Percentiles rank a stretch among this genome's conserved stretches.
phyloP scores from a whole-genome alignment of 495 filamentous ascomycete species.

The Aspergillus kassunensis region DNA sequence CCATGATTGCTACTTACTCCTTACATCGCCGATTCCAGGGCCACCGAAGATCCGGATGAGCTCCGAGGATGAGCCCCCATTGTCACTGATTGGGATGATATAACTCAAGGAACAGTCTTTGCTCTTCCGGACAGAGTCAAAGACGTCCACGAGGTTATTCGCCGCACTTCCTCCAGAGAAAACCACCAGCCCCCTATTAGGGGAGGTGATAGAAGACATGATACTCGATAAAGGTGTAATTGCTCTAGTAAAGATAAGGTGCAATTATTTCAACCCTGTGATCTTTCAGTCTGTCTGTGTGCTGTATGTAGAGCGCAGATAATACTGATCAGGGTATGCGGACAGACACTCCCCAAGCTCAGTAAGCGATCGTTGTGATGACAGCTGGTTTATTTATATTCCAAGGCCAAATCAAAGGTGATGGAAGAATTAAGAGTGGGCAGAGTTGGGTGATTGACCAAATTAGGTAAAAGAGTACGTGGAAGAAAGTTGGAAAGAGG shows the following conservation, averaged over 20 bases:
- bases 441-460: neutral
- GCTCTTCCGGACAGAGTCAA: conserved; percentile 67
- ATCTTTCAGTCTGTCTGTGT: too few species aligned
- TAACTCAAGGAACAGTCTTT: conserved; percentile 70
- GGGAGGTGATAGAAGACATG: conserved; percentile 15
- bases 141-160: conserved; percentile 91
- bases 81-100: conserved; percentile 92
- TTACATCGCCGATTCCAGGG: conserved; percentile 86
- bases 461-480: neutral
- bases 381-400: neutral
- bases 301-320: too few species aligned
- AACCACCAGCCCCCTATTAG: conserved; percentile 64
- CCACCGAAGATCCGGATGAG: conserved; percentile 90
- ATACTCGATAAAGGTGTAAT: too few species aligned
- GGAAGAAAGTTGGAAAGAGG: neutral
- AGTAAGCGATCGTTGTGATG: neutral
- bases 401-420: neutral
- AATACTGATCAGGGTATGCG: neutral
- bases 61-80: conserved; percentile 89
- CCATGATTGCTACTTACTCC: conserved; percentile 56
- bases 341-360: neutral
- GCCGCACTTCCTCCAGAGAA: conserved; percentile 89
- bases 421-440: neutral
- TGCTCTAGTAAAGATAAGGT: too few species aligned
- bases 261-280: too few species aligned